Evolutionary conservation across 306 rosid species (phyloP), one percentile per base, ranked within the genome.

Genomic region (Elaeagnus macrophylla): DNA sequence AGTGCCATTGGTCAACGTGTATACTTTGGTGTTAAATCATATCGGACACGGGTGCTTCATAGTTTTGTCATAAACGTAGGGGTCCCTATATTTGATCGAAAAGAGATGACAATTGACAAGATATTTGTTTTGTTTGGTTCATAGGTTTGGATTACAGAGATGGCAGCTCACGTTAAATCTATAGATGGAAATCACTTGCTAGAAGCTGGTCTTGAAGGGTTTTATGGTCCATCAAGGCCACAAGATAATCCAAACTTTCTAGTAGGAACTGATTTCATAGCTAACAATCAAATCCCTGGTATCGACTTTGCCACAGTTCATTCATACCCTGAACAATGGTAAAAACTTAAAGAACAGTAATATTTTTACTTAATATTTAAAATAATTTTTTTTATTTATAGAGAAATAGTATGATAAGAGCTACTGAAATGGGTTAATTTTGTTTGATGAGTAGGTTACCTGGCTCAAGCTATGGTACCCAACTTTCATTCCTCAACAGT

Each of bases 271-370:
- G 89, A 91, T 77, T 91, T 87, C 70, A 82, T 91, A 25, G 75
- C 95, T 3, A 87, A 91, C 71, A 91, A 91, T 71, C 96, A 87
- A 67, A 77, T 91, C 25, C 66, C 87, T 1, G 93, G 60, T 66
- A 67, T 91, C 32, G 96, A 91, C 57, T 91, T 87, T 72, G 95
- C 96, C 9, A 87, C 99, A 5, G 67, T 82, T 9, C 96, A 82
- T 62, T 79, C 96, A 5, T 91, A 91, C 71, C 96, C 95, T 10
- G 96, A 87, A 60, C 89, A 84, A 75, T 87, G 95, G 94, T 91
- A 65, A 54, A 39, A 37, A 37, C 52, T 43, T 1, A 20, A 37
- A 10, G 10, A 7, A n/a, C n/a, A 25, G 32, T 25, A 25, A 25
- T n/a, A n/a, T 25, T 25, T 25, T 25, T 25, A 2, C 32, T 25